Evolutionary conservation across 768 basidiomycete species (phyloP).

Genomic region (Collybiopsis luxurians): DNA sequence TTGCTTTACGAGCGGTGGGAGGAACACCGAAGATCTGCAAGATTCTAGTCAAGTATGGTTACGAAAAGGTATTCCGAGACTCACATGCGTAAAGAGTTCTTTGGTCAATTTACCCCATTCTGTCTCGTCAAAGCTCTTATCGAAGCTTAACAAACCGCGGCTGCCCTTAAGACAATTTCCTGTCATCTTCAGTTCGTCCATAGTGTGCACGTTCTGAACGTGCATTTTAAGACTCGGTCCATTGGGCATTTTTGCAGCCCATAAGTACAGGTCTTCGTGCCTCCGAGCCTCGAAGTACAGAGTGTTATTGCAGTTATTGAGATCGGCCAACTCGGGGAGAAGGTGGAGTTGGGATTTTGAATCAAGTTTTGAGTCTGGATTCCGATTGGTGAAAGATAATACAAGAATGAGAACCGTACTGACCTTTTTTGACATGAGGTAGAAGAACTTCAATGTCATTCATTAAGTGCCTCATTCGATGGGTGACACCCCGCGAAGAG

Average conservation of each 20-base stretch:
- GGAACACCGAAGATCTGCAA: constrained; percentile 92
- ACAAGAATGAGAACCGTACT: constrained; percentile 16
- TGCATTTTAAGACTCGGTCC: constrained; percentile 97
- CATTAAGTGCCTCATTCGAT: constrained; percentile 97
- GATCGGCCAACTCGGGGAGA: constrained; percentile 93
- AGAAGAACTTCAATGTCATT: constrained; percentile 86
- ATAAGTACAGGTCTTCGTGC: constrained; percentile 94
- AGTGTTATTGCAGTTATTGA: constrained; percentile 97
- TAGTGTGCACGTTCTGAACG: constrained; percentile 97
- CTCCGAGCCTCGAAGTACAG: constrained; percentile 96
- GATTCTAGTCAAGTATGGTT: neutral
- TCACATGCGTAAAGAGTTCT: constrained; percentile 90
- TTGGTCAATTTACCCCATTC: constrained; percentile 87
- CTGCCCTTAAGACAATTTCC: constrained; percentile 98
- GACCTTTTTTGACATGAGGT: constrained; percentile 97
- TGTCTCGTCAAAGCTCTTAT: constrained; percentile 82
- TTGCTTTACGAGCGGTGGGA: constrained; percentile 82
- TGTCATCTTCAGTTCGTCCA: constrained; percentile 99
- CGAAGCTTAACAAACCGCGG: constrained; percentile 89
- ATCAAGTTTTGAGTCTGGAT: constrained; percentile 91
- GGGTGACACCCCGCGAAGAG: constrained; percentile 91
- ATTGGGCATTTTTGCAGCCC: constrained; percentile 96
- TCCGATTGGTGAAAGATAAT: constrained; percentile 1
- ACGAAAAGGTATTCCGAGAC: constrained; percentile 23
- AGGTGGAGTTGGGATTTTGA: constrained; percentile 92